Percentiles rank a stretch among this genome's conserved stretches.
Conservation (phyloP, 2,329 filamentous ascomycete species). For the Sarocladium kiliense region DNA sequence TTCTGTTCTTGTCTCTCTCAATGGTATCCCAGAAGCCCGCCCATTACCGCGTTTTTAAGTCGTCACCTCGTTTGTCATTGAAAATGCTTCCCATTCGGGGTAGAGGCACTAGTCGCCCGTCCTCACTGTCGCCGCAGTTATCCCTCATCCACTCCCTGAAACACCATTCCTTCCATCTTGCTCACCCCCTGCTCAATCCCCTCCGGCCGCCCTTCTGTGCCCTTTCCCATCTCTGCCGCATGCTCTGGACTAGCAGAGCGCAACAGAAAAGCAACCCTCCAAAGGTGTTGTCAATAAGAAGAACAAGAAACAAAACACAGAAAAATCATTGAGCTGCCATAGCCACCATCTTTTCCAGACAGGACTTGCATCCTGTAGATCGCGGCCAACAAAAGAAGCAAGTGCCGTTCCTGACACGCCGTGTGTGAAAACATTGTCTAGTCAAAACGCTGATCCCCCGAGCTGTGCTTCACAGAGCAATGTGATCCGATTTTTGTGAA, state of each 20-base stretch:
- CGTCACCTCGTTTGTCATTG: conserved; percentile 9
- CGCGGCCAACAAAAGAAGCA: conserved; percentile 8
- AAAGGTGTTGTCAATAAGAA: conserved; percentile 4
- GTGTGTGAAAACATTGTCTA: conserved; percentile 8
- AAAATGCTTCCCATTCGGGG: conserved; percentile 5
- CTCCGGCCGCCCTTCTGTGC: background rate
- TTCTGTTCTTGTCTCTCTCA: background rate
- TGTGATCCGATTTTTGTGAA: background rate
- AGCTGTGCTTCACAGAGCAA: background rate
- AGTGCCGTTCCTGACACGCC: conserved; percentile 7
- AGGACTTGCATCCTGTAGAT: conserved; percentile 4
- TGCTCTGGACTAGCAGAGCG: background rate
- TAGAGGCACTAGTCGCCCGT: conserved; percentile 2
- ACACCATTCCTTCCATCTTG: background rate
- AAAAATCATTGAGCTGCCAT: conserved; percentile 8
- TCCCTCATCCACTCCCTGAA: background rate
- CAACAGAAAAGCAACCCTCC: background rate
- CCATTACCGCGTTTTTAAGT: conserved; percentile 7
- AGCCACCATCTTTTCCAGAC: conserved; percentile 9
- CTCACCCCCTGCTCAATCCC: background rate
- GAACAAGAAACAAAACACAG: conserved; percentile 1
- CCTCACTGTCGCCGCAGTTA: background rate
- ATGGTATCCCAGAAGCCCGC: conserved; percentile 5
- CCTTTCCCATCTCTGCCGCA: background rate
- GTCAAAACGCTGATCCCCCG: conserved; percentile 9